Evolutionary conservation across 1,284 basidiomycete species (phyloP), one percentile per base, ranked within the genome.

Genomic region (Cryptococcus sp.): DNA sequence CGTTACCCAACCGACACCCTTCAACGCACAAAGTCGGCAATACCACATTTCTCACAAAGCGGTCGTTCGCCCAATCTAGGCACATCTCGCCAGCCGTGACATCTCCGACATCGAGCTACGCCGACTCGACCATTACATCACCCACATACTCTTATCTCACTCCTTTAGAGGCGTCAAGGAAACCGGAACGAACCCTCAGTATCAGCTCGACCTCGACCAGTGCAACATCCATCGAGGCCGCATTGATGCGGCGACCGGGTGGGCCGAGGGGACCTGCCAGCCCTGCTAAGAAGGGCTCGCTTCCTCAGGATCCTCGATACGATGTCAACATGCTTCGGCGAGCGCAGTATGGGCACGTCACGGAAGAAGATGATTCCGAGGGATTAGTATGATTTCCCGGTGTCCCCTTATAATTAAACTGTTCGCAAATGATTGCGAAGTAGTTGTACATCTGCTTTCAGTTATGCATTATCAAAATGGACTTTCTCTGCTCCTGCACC

Each of bases 161-260:
- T 10, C 34, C n/a, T 36, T 10, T 10, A 10, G 34, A 10, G 34
- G 10, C n/a, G 34, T 9, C 14, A 19, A 41, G 18, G 11, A 41
- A 41, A 19, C 19, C 48, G 34, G 41, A 47, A 21, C 49, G 59
- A 21, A 50, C 57, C 25, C 16, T 48, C 7, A 59, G 55, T 4
- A 55, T 50, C 0, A 48, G 36, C 31, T 61, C 55, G 10, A 48
- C 48, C n/a, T 54, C 48, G 39, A 66, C 62, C 2, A 61, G 54
- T 5, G 61, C 64, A 11, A 66, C 66, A 1, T 60, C 59, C 16
- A 52, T 64, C 23, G 66, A 69, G 46, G 46, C 48, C 11, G 62
- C 61, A 9, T 50, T 67, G 24, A 50, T 53, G 45, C 9, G 37
- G 40, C 13, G 24, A n/a, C 23, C 21, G 32, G 49, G 49, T 5